Percentiles rank a stretch among this genome's conserved stretches.
These are phyloP conservation scores for Coemansia sp. DNA, from an alignment of 192 early-diverging fungal species.

Conservation along the genomic window DNA sequence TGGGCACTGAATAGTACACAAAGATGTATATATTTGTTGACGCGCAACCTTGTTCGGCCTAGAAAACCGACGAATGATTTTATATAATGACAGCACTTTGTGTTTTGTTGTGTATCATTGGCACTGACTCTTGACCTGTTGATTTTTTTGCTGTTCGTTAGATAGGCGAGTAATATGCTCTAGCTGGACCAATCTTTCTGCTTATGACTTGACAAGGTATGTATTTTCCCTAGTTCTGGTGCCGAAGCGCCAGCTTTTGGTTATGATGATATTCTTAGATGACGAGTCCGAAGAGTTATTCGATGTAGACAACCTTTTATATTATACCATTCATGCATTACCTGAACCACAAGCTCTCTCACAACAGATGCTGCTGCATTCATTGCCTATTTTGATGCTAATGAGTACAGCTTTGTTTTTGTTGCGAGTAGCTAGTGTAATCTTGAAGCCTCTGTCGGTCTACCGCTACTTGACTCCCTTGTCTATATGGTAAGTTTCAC, in stretches of 20 bases:
- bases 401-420: background rate
- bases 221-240: background rate
- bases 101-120: background rate
- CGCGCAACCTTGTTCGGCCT: constrained; percentile 52
- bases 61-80: constrained; percentile 56
- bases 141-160: background rate
- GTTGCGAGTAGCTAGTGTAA: background rate
- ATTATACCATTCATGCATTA: constrained; percentile 74
- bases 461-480: too few species aligned
- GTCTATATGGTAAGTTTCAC: constrained; percentile 5
- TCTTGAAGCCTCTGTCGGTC: background rate
- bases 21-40: constrained; percentile 30
- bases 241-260: constrained; percentile 15
- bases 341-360: constrained; percentile 33
- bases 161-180: background rate
- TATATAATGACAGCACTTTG: background rate
- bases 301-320: constrained; percentile 72
- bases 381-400: background rate
- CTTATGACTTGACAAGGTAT: background rate
- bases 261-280: constrained; percentile 75
- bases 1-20: constrained; percentile 67
- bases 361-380: background rate
- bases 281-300: constrained; percentile 82
- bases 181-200: background rate
- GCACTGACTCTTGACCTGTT: background rate